Conservation (phyloP, 495 filamentous ascomycete genomes). For the Daldinia grandis region DNA sequence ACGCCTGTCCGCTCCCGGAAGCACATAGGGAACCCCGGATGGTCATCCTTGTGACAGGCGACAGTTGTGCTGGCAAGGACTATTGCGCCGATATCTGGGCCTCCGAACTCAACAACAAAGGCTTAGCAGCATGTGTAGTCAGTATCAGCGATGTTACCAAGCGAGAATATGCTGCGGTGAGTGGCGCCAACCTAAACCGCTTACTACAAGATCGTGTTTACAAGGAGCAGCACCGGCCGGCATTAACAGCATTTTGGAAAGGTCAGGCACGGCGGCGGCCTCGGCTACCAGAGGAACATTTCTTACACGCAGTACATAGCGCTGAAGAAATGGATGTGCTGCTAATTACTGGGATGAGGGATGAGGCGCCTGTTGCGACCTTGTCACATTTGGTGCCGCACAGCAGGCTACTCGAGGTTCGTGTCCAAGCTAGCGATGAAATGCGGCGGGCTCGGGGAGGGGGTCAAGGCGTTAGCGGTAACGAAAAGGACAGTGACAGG, state of each 20-base stretch:
- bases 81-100: constrained; percentile 66
- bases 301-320: constrained; percentile 57
- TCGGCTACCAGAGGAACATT: constrained; percentile 63
- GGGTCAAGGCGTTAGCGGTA: constrained; percentile 27
- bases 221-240: constrained; percentile 68
- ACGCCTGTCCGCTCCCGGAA: constrained; percentile 63
- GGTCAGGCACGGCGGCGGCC: constrained; percentile 57
- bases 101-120: constrained; percentile 50
- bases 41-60: constrained; percentile 68
- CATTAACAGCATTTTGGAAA: constrained; percentile 64
- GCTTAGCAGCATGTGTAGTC: constrained; percentile 54
- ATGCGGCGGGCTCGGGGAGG: constrained; percentile 55
- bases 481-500: constrained; percentile 43
- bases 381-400: constrained; percentile 66
- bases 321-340: constrained; percentile 63
- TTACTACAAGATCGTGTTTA: constrained; percentile 64
- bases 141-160: constrained; percentile 70
- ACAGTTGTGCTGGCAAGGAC: constrained; percentile 68
- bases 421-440: constrained; percentile 56
- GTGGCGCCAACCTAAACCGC: constrained; percentile 58
- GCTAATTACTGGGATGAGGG: constrained; percentile 73
- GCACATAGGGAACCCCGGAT: constrained; percentile 55
- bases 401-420: constrained; percentile 64
- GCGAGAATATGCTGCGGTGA: constrained; percentile 64
- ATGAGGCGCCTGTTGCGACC: constrained; percentile 64